Evolutionary conservation across 331 rosid genomes (phyloP).

Genomic region (Ulmus americana): DNA sequence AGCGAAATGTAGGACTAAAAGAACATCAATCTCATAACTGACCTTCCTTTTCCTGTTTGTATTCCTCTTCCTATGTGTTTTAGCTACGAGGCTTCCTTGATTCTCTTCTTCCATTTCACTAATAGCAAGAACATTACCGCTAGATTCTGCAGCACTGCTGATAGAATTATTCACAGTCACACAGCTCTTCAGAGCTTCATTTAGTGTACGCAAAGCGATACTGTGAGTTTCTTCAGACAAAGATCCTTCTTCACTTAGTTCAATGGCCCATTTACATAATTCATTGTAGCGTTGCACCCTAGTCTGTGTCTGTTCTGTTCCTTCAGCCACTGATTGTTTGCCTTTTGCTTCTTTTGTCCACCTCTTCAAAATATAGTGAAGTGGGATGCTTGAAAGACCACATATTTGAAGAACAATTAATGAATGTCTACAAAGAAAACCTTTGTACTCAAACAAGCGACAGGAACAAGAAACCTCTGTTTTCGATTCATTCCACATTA

Average conservation of each 20-base stretch:
- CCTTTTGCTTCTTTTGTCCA: slow-evolving; percentile 51
- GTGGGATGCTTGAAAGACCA: slow-evolving; percentile 41
- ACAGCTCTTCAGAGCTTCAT: slow-evolving; percentile 44
- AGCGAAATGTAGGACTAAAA: not conserved
- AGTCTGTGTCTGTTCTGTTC: slow-evolving; percentile 28
- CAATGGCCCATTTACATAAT: slow-evolving; percentile 43
- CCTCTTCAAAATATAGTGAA: slow-evolving; percentile 40
- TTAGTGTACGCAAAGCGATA: slow-evolving; percentile 37
- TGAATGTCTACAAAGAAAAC: slow-evolving; percentile 47
- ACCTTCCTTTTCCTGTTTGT: slow-evolving; percentile 45
- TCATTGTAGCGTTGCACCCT: slow-evolving; percentile 45
- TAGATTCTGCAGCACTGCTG: slow-evolving; percentile 29
- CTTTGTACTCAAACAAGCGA: slow-evolving; percentile 42
- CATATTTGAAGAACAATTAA: slow-evolving; percentile 45
- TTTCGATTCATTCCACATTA: slow-evolving; percentile 30
- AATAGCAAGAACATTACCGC: slow-evolving; percentile 27
- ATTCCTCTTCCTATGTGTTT: slow-evolving; percentile 40
- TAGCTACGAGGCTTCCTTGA: slow-evolving; percentile 34
- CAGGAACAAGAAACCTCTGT: slow-evolving; percentile 49
- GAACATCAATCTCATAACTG: slow-evolving; percentile 13
- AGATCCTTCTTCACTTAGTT: slow-evolving; percentile 53
- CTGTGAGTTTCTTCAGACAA: slow-evolving; percentile 40
- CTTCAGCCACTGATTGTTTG: slow-evolving; percentile 28
- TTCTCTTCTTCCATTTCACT: slow-evolving; percentile 35
- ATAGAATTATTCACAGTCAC: slow-evolving; percentile 42